Conservation (phyloP, 345 rosid species). For the Gossypium anomalum region DNA sequence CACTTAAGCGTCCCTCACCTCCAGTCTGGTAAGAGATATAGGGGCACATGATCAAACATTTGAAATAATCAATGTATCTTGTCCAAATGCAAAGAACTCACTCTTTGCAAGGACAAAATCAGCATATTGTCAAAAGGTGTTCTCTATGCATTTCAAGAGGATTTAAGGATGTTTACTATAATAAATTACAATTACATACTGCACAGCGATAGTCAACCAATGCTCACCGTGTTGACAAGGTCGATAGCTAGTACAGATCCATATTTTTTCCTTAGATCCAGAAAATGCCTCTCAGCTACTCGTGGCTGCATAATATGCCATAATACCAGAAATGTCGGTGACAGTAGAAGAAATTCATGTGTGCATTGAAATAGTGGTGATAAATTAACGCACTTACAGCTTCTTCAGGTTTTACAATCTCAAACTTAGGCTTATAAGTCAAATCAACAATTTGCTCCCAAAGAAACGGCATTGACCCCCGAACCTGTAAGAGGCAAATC, state of each 20-base stretch:
- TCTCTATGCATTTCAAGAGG: background rate
- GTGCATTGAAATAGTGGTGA: constrained; percentile 15
- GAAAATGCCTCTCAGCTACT: constrained; percentile 81
- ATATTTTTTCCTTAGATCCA: constrained; percentile 90
- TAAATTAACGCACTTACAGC: constrained; percentile 53
- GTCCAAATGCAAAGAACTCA: background rate
- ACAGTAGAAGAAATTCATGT: constrained; percentile 5
- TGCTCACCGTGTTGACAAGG: constrained; percentile 80
- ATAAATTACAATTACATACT: background rate
- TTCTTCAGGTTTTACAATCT: constrained; percentile 82
- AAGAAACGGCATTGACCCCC: constrained; percentile 89
- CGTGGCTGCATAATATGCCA: constrained; percentile 48
- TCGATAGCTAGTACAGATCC: constrained; percentile 75
- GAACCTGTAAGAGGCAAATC: constrained; percentile 44
- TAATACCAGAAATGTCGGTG: constrained; percentile 10
- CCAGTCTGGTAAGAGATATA: constrained; percentile 68
- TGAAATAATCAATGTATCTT: constrained; percentile 15
- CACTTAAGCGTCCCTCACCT: constrained; percentile 83
- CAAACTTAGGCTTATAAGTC: constrained; percentile 97
- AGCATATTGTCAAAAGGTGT: background rate
- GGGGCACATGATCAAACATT: constrained; percentile 16
- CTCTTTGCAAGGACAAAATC: background rate
- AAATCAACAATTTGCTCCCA: constrained; percentile 98
- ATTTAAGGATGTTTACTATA: background rate
- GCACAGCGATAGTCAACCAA: background rate